Percentiles rank a stretch among this genome's conserved stretches.
Evolutionary conservation across 2,329 filamentous ascomycete genomes (phyloP).

Genomic region (Ophiostoma fasciatum): DNA sequence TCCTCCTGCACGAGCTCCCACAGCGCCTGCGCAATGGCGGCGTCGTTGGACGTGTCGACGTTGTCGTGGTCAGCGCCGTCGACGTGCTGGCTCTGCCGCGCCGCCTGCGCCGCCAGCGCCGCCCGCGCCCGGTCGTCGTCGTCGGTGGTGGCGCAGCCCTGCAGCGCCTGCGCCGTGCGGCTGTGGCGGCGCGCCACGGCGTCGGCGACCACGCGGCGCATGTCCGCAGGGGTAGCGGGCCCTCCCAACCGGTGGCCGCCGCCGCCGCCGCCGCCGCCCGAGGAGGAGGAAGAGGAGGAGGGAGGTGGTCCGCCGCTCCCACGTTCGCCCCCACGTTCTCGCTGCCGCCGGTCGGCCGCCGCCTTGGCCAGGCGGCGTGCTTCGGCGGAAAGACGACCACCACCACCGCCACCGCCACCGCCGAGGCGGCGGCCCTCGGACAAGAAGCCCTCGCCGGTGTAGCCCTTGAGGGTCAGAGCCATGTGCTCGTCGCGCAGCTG

Average conservation of each 20-base stretch:
- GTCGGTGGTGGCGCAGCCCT: conserved; percentile 59
- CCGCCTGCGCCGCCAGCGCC: conserved; percentile 16
- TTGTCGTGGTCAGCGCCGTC: conserved; percentile 69
- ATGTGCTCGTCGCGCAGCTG: conserved; percentile 78
- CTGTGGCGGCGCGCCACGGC: conserved; percentile 52
- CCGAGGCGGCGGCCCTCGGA: conserved; percentile 61
- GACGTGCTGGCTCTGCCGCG: too few relatives aligned
- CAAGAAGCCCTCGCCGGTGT: conserved; percentile 80
- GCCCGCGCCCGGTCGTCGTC: conserved; percentile 9
- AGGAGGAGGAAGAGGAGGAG: too few relatives aligned
- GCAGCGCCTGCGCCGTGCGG: conserved; percentile 33
- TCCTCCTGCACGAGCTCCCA: conserved; percentile 82
- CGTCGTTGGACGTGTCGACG: conserved; percentile 77
- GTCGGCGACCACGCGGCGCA: conserved; percentile 56
- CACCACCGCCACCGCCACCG: conserved; percentile 24
- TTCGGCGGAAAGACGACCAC: too few relatives aligned
- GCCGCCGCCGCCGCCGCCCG: conserved; percentile 32
- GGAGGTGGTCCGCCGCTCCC: conserved; percentile 39
- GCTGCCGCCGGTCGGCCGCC: conserved; percentile 55
- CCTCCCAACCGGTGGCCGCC: conserved; percentile 53
- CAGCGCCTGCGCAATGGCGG: conserved; percentile 70
- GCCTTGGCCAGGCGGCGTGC: conserved; percentile 58
- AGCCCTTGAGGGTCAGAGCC: conserved; percentile 62
- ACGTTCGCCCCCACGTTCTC: conserved; percentile 7
- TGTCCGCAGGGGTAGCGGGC: conserved; percentile 39